Conservation (phyloP, 1,139 yeast species). For the Yamadazyma spencermartinsiae region DNA sequence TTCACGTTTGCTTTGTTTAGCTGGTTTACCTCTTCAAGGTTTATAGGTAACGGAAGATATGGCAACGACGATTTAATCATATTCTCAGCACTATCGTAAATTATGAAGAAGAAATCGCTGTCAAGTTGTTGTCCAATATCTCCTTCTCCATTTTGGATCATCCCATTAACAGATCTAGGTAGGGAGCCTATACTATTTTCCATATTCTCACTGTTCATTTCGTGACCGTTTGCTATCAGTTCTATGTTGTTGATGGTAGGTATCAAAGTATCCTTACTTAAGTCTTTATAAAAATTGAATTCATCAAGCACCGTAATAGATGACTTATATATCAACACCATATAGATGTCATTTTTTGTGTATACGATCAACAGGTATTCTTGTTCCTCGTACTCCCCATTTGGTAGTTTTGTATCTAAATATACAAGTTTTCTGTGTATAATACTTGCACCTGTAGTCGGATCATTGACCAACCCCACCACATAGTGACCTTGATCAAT, state of each 20-base stretch:
- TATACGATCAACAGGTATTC: constrained; percentile 38
- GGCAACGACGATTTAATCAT: constrained; percentile 43
- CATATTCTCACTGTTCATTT: constrained; percentile 19
- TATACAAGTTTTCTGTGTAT: constrained; percentile 32
- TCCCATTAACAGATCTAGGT: constrained; percentile 25
- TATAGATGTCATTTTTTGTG: constrained; percentile 22
- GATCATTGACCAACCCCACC: constrained; percentile 24
- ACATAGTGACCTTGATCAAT: constrained; percentile 25
- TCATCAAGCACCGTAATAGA: constrained; percentile 23
- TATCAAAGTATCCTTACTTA: constrained; percentile 19
- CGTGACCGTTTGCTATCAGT: constrained; percentile 6
- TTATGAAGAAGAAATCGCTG: constrained; percentile 40
- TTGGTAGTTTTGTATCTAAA: constrained; percentile 18
- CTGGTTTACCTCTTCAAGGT: constrained; percentile 13
- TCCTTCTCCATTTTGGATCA: constrained; percentile 2
- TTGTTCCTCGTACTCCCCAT: constrained; percentile 14
- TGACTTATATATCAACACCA: constrained; percentile 35
- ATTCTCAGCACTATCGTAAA: constrained; percentile 28
- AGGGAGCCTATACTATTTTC: constrained; percentile 35
- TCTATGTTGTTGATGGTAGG: constrained; percentile 29
- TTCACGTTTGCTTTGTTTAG: constrained; percentile 13
- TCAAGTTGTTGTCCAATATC: constrained; percentile 22
- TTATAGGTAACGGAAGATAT: constrained; percentile 27
- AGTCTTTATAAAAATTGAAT: constrained; percentile 23
- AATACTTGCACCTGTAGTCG: constrained; percentile 6